Conservation (phyloP, 257 asterid species). For the Petunia secreta region DNA sequence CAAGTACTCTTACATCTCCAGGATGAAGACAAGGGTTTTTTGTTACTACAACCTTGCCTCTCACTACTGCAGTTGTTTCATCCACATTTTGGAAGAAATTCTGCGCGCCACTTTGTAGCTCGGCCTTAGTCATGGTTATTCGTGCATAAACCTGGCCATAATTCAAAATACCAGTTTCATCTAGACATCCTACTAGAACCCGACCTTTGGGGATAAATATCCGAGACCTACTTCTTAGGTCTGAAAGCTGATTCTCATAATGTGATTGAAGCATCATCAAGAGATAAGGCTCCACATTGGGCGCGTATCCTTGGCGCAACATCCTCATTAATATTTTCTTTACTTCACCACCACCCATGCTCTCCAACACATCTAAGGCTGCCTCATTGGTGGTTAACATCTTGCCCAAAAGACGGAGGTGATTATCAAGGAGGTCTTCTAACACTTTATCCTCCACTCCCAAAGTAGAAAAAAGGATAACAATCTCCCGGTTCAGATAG, state of each 20-base stretch:
- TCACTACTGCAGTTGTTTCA: conserved; percentile 58
- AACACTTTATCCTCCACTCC: conserved; percentile 70
- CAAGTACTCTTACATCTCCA: conserved; percentile 89
- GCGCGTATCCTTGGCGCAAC: conserved; percentile 72
- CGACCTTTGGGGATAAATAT: conserved; percentile 86
- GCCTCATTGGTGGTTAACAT: conserved; percentile 61
- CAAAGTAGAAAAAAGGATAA: conserved; percentile 70
- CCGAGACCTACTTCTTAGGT: conserved; percentile 74
- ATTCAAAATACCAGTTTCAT: conserved; percentile 72
- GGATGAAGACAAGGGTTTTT: conserved; percentile 98
- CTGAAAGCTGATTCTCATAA: conserved; percentile 75
- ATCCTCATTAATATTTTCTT: conserved; percentile 61
- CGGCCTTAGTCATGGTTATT: conserved; percentile 62
- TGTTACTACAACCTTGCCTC: conserved; percentile 83
- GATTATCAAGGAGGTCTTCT: conserved; percentile 65
- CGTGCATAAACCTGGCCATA: conserved; percentile 88
- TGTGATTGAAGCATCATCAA: conserved; percentile 70
- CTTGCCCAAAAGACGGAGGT: conserved; percentile 53
- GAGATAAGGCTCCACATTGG: conserved; percentile 76
- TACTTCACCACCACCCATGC: conserved; percentile 69
- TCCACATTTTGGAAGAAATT: conserved; percentile 56
- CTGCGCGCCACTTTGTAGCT: conserved; percentile 50
- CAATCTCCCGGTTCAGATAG: conserved; percentile 85
- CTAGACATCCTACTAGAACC: conserved; percentile 77
- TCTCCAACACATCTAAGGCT: conserved; percentile 68